Evolutionary conservation across 345 rosid species (phyloP), one percentile per base, ranked within the genome.

Genomic region (Cardiospermum halicacabum): DNA sequence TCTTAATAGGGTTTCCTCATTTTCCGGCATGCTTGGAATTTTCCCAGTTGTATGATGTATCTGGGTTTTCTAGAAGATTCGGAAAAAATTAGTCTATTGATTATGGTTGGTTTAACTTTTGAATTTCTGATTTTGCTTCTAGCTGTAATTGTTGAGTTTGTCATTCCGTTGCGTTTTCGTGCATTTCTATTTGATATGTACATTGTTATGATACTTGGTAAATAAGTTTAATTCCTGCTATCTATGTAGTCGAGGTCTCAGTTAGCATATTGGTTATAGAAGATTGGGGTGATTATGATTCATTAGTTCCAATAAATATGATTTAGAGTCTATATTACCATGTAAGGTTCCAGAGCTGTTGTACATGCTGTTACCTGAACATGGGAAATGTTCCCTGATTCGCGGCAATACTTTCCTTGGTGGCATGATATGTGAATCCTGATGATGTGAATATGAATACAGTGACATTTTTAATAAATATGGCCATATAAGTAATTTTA

Each of bases 1-100:
- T 69, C 65, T 58, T 76, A 43, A 39, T 22, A 5, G 51, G 59
- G 66, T 63, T 74, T 68, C 63, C 64, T 69, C 42, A 50, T 47
- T 62, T 70, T 64, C 54, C 19, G n/a, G 51, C 30, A 49, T 72
- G 21, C 49, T 19, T 21, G 58, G 30, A 12, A 9, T 37, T 59
- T 43, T 64, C 62, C 37, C 5, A 39, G 53, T 59, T 32, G 37
- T 32, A 42, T 10, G 3, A 45, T 67, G 63, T 50, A 16, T 69
- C 24, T 53, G 69, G 28, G 53, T 24, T 49, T 58, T 47, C 4
- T 24, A 15, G 36, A 27, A n/a, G 53, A 45, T 45, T 22, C 50
- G 39, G 10, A 30, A 28, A 22, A 30, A 8, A 28, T 49, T 18
- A 53, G 43, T 15, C 43, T 51, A 53, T 69, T 67, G 43, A 61